Conservation (phyloP, 2,329 filamentous ascomycete species). For the Graphiopsis chlorocephala region DNA sequence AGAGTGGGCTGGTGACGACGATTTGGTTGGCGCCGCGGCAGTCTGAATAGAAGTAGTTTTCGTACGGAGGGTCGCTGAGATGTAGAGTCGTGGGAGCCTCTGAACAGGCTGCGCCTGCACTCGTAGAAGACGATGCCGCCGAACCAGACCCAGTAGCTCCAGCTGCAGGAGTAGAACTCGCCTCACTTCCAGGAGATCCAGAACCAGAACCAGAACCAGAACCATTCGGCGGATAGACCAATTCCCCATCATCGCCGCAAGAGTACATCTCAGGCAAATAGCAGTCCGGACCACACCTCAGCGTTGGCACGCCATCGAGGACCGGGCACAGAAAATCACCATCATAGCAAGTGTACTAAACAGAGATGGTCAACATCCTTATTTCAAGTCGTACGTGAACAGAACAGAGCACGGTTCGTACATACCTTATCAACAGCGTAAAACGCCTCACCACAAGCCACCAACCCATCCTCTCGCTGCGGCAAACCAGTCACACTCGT, state of each 20-base stretch:
- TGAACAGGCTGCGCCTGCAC: slow-evolving; percentile 22
- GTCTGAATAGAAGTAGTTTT: slow-evolving; percentile 66
- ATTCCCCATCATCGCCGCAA: slow-evolving; percentile 24
- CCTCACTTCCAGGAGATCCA: not conserved
- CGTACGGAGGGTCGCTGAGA: slow-evolving; percentile 57
- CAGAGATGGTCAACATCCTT: not conserved
- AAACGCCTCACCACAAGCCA: slow-evolving; percentile 5
- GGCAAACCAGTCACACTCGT: not conserved
- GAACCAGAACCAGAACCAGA: slow-evolving; percentile 7
- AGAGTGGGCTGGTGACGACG: slow-evolving; percentile 57
- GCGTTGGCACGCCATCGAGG: slow-evolving; percentile 32
- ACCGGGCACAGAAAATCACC: slow-evolving; percentile 39
- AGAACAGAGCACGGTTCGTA: not conserved
- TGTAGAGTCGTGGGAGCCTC: slow-evolving; percentile 39
- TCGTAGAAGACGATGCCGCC: slow-evolving; percentile 1
- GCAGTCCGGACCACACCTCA: slow-evolving; percentile 38
- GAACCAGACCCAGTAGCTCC: not conserved
- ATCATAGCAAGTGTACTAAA: slow-evolving; percentile 40
- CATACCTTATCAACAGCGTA: slow-evolving; percentile 5
- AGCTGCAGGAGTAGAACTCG: not conserved
- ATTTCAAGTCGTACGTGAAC: not conserved
- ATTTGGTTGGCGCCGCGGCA: slow-evolving; percentile 60
- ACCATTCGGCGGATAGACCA: slow-evolving; percentile 30
- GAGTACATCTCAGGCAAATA: slow-evolving; percentile 35
- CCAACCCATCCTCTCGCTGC: not conserved